A percentile compares a stretch with the other conserved stretches of the same genome.
Evolutionary conservation across 208 protist species (phyloP).

Genomic region (Trichomonas gallinae): DNA sequence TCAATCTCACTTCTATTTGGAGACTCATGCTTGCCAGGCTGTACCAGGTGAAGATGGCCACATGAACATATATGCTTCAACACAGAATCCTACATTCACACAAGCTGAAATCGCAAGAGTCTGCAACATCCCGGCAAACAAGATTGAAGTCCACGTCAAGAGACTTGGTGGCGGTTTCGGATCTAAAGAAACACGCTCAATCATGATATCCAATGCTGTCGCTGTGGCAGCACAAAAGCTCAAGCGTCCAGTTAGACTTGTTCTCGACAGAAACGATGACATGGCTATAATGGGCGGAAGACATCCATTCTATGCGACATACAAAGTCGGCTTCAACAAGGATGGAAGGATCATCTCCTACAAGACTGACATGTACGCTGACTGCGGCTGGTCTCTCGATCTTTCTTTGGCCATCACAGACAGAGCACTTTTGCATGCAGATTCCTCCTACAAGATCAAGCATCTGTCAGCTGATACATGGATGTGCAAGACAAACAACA

Average conservation of each 20-base stretch:
- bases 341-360: constrained; percentile 42
- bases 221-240: constrained; percentile 52
- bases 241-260: constrained; percentile 44
- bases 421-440: constrained; percentile 54
- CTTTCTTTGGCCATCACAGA: constrained; percentile 44
- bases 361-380: constrained; percentile 43
- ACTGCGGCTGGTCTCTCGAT: constrained; percentile 55
- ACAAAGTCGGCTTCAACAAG: constrained; percentile 48
- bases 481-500: constrained; percentile 55
- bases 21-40: constrained; percentile 48
- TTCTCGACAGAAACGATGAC: constrained; percentile 53
- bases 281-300: constrained; percentile 52
- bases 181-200: constrained; percentile 62
- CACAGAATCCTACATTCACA: constrained; percentile 60
- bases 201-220: constrained; percentile 38
- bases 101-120: constrained; percentile 41
- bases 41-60: constrained; percentile 52
- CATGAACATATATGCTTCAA: constrained; percentile 48
- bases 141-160: constrained; percentile 39
- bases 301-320: constrained; percentile 52
- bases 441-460: constrained; percentile 60
- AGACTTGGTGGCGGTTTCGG: constrained; percentile 69
- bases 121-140: constrained; percentile 27
- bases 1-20: constrained; percentile 74
- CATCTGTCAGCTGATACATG: constrained; percentile 35